These are phyloP conservation scores for Solanum gracilifrons DNA, from an alignment of 257 asterid genomes.

Conservation along the genomic window DNA sequence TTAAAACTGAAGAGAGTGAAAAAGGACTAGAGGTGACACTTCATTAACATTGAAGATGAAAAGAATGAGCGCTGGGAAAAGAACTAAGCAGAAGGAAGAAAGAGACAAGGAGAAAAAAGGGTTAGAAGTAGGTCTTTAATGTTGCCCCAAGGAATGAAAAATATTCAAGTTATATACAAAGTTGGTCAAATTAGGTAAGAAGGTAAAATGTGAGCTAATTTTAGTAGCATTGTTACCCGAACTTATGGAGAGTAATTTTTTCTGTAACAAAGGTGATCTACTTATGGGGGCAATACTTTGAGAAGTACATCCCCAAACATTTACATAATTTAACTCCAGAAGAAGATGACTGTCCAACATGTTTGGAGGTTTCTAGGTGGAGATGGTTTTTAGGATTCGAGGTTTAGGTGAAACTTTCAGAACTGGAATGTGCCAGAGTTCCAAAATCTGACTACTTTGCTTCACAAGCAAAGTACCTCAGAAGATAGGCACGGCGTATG, in stretches of 20 bases:
- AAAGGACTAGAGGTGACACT: neutral
- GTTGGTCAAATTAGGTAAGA: neutral
- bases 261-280: neutral
- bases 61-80: neutral
- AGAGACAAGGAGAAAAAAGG: neutral
- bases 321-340: neutral
- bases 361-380: neutral
- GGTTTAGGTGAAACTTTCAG: neutral
- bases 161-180: neutral
- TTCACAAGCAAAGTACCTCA: neutral
- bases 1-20: neutral
- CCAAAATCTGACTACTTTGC: neutral
- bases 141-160: neutral
- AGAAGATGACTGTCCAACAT: neutral
- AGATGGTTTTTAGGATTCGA: neutral
- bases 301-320: neutral
- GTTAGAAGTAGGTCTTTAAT: neutral
- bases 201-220: neutral
- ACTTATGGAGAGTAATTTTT: neutral
- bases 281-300: neutral
- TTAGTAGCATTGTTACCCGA: neutral
- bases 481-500: neutral
- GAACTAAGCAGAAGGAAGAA: neutral
- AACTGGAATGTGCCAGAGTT: neutral
- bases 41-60: neutral